These are phyloP conservation scores for Corinectria fuckeliana DNA, from an alignment of 2,329 filamentous ascomycete species.

Conservation along the genomic window DNA sequence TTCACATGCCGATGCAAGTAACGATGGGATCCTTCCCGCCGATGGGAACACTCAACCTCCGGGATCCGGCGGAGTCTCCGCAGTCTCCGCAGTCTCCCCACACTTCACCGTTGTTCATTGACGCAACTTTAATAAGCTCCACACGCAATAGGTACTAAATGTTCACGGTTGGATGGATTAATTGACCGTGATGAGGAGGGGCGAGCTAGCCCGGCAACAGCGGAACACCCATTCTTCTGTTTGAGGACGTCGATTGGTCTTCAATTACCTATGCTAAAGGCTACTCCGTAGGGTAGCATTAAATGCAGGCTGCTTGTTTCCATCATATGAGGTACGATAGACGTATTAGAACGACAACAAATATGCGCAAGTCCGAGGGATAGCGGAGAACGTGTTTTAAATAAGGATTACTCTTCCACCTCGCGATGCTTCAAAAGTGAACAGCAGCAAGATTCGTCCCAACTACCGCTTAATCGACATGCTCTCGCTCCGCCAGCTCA, in stretches of 20 bases:
- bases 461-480: background rate
- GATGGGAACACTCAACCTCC: too few relatives aligned
- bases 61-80: background rate
- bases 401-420: background rate
- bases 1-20: conserved; percentile 14
- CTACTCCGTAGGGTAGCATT: background rate
- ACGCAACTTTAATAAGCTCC: background rate
- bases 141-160: background rate
- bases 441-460: too few relatives aligned
- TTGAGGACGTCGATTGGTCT: too few relatives aligned
- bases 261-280: too few relatives aligned
- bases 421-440: background rate
- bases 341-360: background rate
- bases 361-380: too few relatives aligned
- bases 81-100: background rate
- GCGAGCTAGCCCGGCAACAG: too few relatives aligned
- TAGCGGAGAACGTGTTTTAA: background rate
- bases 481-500: background rate
- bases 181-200: too few relatives aligned
- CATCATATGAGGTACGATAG: background rate
- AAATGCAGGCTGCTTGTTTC: background rate
- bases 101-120: background rate
- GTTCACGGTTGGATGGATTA: background rate
- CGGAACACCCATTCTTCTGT: too few relatives aligned
- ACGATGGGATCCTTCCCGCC: conserved; percentile 4